Evolutionary conservation across 306 rosid species (phyloP).

Genomic region (Comarum palustre): DNA sequence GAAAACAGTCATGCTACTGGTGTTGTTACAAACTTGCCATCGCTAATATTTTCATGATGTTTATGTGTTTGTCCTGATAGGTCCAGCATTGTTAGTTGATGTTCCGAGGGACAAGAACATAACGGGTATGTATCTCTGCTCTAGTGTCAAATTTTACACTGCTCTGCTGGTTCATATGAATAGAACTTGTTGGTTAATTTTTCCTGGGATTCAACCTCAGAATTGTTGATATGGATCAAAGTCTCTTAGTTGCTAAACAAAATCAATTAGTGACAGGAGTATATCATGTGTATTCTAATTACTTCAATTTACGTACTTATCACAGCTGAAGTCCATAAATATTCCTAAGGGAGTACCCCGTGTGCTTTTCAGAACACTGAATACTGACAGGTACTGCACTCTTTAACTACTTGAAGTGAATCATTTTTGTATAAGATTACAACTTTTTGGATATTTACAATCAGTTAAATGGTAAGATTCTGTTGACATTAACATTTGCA

Average conservation of each 20-base stretch:
- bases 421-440: background rate
- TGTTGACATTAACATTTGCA: background rate
- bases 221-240: background rate
- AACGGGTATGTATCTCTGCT: slow-evolving; percentile 55
- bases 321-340: slow-evolving; percentile 70
- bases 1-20: background rate
- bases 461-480: background rate
- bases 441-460: background rate
- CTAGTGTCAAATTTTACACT: background rate
- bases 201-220: background rate
- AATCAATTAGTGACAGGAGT: background rate
- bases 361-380: slow-evolving; percentile 80
- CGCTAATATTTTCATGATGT: background rate
- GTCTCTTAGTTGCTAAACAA: background rate
- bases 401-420: background rate
- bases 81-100: slow-evolving; percentile 75
- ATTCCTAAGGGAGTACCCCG: slow-evolving; percentile 74
- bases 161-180: background rate
- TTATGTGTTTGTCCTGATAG: slow-evolving; percentile 36
- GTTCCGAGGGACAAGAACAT: slow-evolving; percentile 75
- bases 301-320: background rate
- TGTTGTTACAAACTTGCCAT: background rate
- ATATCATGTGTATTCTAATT: background rate
- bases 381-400: slow-evolving; percentile 55
- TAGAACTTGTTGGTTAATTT: background rate